phyloP scores from a whole-genome alignment of 805 yeast species.

The Pichia californica region DNA sequence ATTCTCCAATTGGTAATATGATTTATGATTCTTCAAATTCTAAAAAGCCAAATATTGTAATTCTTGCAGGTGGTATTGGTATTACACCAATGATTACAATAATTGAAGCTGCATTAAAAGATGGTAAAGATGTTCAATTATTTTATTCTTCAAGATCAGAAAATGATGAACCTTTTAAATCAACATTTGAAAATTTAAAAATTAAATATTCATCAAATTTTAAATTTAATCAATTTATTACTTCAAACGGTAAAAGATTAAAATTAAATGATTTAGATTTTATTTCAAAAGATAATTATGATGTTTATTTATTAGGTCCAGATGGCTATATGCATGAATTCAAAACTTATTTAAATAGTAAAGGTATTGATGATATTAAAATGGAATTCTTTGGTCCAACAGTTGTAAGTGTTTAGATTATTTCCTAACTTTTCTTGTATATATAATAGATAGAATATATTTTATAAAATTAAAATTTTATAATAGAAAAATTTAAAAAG shows the following conservation, averaged over 20 bases:
- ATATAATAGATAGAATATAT: neutral
- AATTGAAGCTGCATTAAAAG: constrained; percentile 33
- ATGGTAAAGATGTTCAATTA: constrained; percentile 29
- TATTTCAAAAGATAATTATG: constrained; percentile 15
- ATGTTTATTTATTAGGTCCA: constrained; percentile 33
- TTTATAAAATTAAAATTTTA: neutral
- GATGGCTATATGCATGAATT: constrained; percentile 28
- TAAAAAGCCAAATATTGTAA: constrained; percentile 29
- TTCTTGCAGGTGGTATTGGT: constrained; percentile 62
- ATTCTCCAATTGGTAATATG: constrained; percentile 58
- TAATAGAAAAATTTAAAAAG: neutral
- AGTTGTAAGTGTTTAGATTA: constrained; percentile 8
- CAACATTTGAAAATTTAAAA: constrained; percentile 8
- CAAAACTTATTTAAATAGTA: constrained; percentile 17
- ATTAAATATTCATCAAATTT: constrained; percentile 6
- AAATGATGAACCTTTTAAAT: constrained; percentile 13
- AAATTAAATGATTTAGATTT: constrained; percentile 20
- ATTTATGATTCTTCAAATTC: constrained; percentile 24
- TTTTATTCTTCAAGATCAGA: constrained; percentile 29
- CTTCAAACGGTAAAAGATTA: constrained; percentile 13
- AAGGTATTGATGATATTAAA: constrained; percentile 17
- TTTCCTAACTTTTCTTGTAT: too few relatives aligned
- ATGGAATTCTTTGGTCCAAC: constrained; percentile 33
- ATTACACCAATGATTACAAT: constrained; percentile 58
- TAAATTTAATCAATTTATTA: constrained; percentile 1